Evolutionary conservation across 805 yeast genomes (phyloP).

Genomic region (Lachancea dasiensis): DNA sequence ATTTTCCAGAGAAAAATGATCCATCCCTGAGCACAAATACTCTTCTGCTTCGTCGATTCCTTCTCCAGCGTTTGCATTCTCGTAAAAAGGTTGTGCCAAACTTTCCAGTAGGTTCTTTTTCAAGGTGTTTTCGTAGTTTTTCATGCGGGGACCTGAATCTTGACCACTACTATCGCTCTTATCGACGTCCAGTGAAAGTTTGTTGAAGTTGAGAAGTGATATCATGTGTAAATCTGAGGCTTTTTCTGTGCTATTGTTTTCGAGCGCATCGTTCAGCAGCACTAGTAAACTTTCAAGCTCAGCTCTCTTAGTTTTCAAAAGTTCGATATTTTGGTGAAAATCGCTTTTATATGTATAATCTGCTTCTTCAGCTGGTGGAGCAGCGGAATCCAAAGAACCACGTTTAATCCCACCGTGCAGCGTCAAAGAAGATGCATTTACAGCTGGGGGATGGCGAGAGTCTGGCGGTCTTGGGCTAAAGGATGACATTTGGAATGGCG

Average conservation of each 20-base stretch:
- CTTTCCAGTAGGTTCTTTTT: slow-evolving; percentile 28
- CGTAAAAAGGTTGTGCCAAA: slow-evolving; percentile 33
- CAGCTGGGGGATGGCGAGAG: not conserved
- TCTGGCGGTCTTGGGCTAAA: not conserved
- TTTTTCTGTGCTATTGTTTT: slow-evolving; percentile 25
- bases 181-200: slow-evolving; percentile 22
- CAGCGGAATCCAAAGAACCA: slow-evolving; percentile 1
- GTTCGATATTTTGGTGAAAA: slow-evolving; percentile 11
- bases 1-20: slow-evolving; percentile 4
- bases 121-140: slow-evolving; percentile 15
- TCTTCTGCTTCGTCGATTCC: slow-evolving; percentile 17
- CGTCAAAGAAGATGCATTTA: no score
- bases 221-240: slow-evolving; percentile 31
- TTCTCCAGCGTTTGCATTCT: slow-evolving; percentile 20
- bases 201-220: slow-evolving; percentile 30
- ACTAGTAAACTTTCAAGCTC: slow-evolving; percentile 27
- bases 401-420: no score
- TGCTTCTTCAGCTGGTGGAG: not conserved
- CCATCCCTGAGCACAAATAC: slow-evolving; percentile 34
- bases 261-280: slow-evolving; percentile 30
- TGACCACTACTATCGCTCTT: slow-evolving; percentile 7
- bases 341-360: slow-evolving; percentile 9
- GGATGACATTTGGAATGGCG: slow-evolving; percentile 2
- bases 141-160: slow-evolving; percentile 8
- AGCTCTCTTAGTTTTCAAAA: slow-evolving; percentile 21